phyloP scores from a whole-genome alignment of 257 asterid species.

The Apocynum venetum region DNA sequence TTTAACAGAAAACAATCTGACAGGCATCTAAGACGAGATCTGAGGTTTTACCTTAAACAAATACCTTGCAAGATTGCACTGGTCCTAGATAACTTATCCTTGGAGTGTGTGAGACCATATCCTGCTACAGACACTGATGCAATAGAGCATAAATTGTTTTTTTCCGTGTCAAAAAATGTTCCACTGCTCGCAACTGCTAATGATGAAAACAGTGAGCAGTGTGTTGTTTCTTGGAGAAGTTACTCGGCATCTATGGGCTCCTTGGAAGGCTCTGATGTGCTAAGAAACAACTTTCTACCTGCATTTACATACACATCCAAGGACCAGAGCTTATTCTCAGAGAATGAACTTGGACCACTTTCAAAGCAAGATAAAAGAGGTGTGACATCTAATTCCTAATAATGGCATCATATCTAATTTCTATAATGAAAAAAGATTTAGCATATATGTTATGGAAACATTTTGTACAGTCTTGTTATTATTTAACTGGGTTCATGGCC shows the following conservation, averaged over 20 bases:
- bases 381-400: conserved; percentile 5
- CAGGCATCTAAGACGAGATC: conserved; percentile 73
- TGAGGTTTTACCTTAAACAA: conserved; percentile 54
- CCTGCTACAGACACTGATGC: conserved; percentile 33
- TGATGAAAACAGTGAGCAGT: conserved; percentile 37
- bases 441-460: too few species aligned
- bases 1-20: neutral
- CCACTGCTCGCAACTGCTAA: conserved; percentile 31
- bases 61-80: conserved; percentile 70
- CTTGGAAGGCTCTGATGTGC: conserved; percentile 34
- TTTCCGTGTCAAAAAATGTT: conserved; percentile 51
- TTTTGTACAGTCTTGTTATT: neutral
- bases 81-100: conserved; percentile 45
- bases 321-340: conserved; percentile 33
- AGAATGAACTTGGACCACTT: conserved; percentile 29
- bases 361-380: conserved; percentile 52
- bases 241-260: conserved; percentile 23
- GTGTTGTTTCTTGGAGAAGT: conserved; percentile 22
- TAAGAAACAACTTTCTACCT: conserved; percentile 24
- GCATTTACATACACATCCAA: conserved; percentile 19
- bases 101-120: conserved; percentile 37
- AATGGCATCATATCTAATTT: neutral
- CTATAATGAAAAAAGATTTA: neutral
- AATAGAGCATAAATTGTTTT: conserved; percentile 40
- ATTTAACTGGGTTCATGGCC: neutral